Base-by-base conservation (phyloP, 2,329 filamentous ascomycete species). In the Aspergillus fructus region DNA sequence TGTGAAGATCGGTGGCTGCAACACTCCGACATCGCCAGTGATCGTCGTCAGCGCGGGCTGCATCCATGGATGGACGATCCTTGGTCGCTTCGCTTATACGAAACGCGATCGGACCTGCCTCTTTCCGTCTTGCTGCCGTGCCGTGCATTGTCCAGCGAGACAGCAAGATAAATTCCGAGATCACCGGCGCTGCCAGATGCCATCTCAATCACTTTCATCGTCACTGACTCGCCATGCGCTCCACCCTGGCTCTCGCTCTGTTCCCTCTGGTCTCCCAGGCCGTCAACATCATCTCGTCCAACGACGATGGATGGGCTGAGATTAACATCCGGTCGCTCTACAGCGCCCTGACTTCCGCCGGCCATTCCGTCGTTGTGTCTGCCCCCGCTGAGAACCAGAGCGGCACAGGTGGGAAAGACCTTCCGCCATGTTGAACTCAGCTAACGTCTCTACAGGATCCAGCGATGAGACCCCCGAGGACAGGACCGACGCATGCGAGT, bases 231-330 rank as follows among this genome's bases (percentile, higher is more conserved):
- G 59, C 33, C 24, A 72, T 72, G 69, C 63, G 59, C n/a, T 48
- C 66, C 30, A 55, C 61, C 5, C 49, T 70, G 7, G 53, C 59
- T 12, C 56, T 66, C 3, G 42, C 58, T 0, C 58, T 66, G 8
- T 61, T 72, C 9, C 64, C 65, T 17, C 58, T 68, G 17, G 40
- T 63, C 8, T 64, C 64, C 5, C 34, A 37, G 24, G 71, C 70
- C 53, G 68, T 81, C 46, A 84, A 85, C 63, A 83, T 88, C 65
- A 68, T 90, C 53, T 84, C 87, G 56, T 82, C 82, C 62, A 90
- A 90, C 71, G 88, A 90, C 62, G 88, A 90, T 68, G 88, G 88
- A 34, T 90, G 88, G 88, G 86, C 87, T 5, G 88, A 89, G 74
- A 80, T 81, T 41, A 89, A 90, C 66, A 74, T 87, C 49, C 82